phyloP scores from a whole-genome alignment of 1,284 basidiomycete species.

The Leccinum subrobustum region DNA sequence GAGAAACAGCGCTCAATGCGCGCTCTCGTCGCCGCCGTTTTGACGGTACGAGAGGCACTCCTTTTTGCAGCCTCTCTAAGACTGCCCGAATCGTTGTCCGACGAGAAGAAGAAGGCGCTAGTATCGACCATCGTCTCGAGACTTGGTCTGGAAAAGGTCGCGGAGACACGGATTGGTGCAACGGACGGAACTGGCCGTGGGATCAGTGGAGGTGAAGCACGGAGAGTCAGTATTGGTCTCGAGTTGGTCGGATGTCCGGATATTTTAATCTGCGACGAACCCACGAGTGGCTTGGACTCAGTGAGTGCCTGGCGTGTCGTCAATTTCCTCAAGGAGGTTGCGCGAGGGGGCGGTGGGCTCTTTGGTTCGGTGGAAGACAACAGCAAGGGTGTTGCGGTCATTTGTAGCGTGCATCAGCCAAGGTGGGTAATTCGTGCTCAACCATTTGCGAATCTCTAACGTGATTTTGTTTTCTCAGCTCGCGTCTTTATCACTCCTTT shows the following conservation, averaged over 20 bases:
- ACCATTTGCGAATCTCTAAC: neutral
- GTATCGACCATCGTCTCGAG: slow-evolving; percentile 71
- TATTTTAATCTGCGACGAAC: slow-evolving; percentile 81
- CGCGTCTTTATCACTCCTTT: slow-evolving; percentile 82
- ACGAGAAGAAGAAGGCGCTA: slow-evolving; percentile 64
- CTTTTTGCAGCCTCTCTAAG: slow-evolving; percentile 82
- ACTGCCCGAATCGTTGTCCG: slow-evolving; percentile 75
- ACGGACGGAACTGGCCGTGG: slow-evolving; percentile 55
- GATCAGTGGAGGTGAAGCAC: slow-evolving; percentile 85
- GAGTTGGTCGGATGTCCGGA: slow-evolving; percentile 81
- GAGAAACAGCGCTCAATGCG: no score
- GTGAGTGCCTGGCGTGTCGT: slow-evolving; percentile 83
- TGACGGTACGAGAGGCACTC: slow-evolving; percentile 83
- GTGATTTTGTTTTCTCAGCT: slow-evolving; percentile 40
- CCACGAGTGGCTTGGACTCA: slow-evolving; percentile 82
- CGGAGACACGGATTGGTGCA: slow-evolving; percentile 73
- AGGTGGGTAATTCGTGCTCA: slow-evolving; percentile 42
- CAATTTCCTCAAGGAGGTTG: slow-evolving; percentile 70
- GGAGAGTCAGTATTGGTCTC: slow-evolving; percentile 81
- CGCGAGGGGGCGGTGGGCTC: slow-evolving; percentile 50
- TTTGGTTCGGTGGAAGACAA: slow-evolving; percentile 20
- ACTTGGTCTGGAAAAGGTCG: slow-evolving; percentile 71
- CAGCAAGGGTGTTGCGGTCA: slow-evolving; percentile 52
- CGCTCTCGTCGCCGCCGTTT: slow-evolving; percentile 44
- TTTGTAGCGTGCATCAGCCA: slow-evolving; percentile 87